These are phyloP conservation scores for Triticum urartu DNA, from an alignment of 176 grass and related monocot genomes.

Conservation along the genomic window DNA sequence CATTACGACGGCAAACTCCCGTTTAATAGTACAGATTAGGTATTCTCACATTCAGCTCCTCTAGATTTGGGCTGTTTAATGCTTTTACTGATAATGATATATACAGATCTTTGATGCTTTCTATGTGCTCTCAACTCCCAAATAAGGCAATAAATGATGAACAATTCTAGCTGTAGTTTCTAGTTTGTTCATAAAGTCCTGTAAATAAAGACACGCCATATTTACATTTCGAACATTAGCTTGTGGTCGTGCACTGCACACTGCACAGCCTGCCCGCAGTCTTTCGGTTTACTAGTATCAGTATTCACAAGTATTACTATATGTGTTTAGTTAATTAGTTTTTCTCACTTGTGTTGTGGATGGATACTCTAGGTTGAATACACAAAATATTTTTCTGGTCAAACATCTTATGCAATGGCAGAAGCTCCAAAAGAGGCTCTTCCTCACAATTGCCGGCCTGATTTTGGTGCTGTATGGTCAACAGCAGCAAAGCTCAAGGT, in stretches of 20 bases:
- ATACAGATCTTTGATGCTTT: not conserved
- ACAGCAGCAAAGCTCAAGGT: constrained; percentile 85
- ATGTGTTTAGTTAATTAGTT: constrained; percentile 18
- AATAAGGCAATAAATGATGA: not conserved
- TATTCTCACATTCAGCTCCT: not conserved
- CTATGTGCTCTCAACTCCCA: not conserved
- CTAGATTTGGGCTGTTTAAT: not conserved
- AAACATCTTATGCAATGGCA: constrained; percentile 78
- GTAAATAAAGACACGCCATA: not conserved
- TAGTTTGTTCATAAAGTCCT: not conserved
- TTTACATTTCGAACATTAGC: not conserved
- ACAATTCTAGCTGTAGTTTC: not conserved
- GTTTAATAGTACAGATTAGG: no score
- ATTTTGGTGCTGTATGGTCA: constrained; percentile 71
- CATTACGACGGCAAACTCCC: no score
- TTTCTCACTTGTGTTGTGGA: constrained; percentile 11
- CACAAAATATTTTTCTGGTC: constrained; percentile 90
- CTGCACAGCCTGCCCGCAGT: not conserved
- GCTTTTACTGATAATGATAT: not conserved
- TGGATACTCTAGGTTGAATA: constrained; percentile 81
- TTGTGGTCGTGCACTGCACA: not conserved
- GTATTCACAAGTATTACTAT: not conserved
- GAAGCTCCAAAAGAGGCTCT: constrained; percentile 91
- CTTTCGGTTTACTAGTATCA: not conserved
- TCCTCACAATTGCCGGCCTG: constrained; percentile 76